Base-by-base conservation (phyloP, 257 asterid species). In the Solanum chmielewskii region DNA sequence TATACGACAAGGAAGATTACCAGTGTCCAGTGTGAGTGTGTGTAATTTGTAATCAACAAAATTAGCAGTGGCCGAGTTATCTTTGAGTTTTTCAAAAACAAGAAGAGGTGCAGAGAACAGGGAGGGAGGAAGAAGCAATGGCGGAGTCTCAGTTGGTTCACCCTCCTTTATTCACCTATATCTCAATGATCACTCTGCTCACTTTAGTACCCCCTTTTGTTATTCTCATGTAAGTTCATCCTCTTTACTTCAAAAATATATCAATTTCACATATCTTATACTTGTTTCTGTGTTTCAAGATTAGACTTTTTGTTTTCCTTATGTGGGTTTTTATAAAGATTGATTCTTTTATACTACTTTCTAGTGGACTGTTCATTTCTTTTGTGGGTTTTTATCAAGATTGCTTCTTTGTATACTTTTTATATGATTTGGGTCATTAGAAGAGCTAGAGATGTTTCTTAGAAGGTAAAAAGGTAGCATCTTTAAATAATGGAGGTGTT, bases 201-300 rank as follows among this genome's bases (percentile, higher is more conserved):
- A 86, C 98, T 73, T 88, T 93, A 82, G 94, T 98, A 88, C 99
- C 98, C 60, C 99, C 99, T 66, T 96, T 96, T 86, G 99, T 95
- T 44, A 95, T 96, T 92, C 97, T 96, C 16, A 89, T 96, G 99
- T 94, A 71, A 92, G 98, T 91, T 35, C 31, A 15, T 6, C 4
- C 25, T 37, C 15, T 23, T 11, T 31, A 11, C 12, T 52, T 49
- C 33, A 6, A 14, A 42, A 42, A 16, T 78, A 25, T 47, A 29
- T 80, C 25, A 45, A 80, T 47, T 49, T 49, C 42, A 80, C 42
- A 16, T 8, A 47, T 80, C 66, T 16, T 9, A 45, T 42, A 80
- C 6, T 78, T 78, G 41, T 27, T 0, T 23, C 15, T 77, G 4
- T 31, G 44, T 29, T 16, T 49, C 69, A 81, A 49, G 85, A 49